Evolutionary conservation across 345 rosid genomes (phyloP).

Genomic region (Dipteronia sinensis): DNA sequence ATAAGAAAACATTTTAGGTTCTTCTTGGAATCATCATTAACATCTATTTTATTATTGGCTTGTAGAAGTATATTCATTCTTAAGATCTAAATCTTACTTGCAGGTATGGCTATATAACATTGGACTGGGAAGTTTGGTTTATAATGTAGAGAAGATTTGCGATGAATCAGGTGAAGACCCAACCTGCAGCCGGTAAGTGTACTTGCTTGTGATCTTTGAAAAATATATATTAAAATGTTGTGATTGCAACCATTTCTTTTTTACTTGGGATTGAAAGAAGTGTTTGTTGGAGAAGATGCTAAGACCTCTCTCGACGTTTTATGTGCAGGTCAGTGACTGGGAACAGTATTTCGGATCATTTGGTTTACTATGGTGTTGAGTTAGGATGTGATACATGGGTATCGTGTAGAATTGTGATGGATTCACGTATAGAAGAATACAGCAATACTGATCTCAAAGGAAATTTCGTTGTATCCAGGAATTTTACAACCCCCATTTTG

Average conservation of each 20-base stretch:
- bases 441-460: constrained; percentile 64
- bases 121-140: constrained; percentile 56
- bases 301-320: background rate
- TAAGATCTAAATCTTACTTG: constrained; percentile 11
- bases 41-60: background rate
- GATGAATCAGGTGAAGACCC: constrained; percentile 88
- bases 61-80: background rate
- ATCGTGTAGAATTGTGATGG: constrained; percentile 73
- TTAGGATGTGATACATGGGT: constrained; percentile 57
- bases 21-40: background rate
- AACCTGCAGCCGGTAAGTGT: constrained; percentile 62
- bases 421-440: constrained; percentile 34
- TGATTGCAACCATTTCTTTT: background rate
- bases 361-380: constrained; percentile 68
- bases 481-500: constrained; percentile 29
- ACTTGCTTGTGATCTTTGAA: constrained; percentile 1
- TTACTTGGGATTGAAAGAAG: background rate
- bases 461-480: constrained; percentile 59
- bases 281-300: background rate
- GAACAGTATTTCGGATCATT: constrained; percentile 72
- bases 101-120: constrained; percentile 66
- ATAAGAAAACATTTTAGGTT: background rate
- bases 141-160: constrained; percentile 63
- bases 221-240: background rate
- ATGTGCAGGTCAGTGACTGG: constrained; percentile 77